Conservation (phyloP, 306 rosid genomes). For the Pachyrhizus erosus region DNA sequence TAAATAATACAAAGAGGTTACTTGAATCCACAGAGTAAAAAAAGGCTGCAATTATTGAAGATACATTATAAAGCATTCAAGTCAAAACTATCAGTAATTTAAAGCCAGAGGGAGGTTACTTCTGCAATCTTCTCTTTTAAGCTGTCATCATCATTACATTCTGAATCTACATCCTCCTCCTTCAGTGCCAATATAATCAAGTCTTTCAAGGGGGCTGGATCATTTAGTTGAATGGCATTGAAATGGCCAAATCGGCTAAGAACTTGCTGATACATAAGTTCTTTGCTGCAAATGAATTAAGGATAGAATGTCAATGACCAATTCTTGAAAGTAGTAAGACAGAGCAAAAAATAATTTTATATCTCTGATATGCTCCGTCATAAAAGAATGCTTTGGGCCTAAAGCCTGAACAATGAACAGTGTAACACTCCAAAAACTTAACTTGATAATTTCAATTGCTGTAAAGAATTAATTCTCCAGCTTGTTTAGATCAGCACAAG, state of each 20-base stretch:
- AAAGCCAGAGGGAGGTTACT: conserved; percentile 57
- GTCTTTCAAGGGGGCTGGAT: conserved; percentile 78
- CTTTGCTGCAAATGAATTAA: conserved; percentile 71
- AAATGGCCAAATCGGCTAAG: conserved; percentile 80
- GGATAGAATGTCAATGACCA: conserved; percentile 27
- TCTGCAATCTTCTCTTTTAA: conserved; percentile 81
- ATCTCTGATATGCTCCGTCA: conserved; percentile 10
- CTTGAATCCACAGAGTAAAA: background rate
- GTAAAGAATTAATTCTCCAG: background rate
- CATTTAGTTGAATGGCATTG: conserved; percentile 86
- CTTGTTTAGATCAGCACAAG: background rate
- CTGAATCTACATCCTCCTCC: conserved; percentile 74
- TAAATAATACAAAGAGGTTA: background rate
- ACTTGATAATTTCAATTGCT: background rate
- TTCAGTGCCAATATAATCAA: conserved; percentile 81
- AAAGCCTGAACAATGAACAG: background rate
- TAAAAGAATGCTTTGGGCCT: conserved; percentile 1
- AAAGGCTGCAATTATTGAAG: conserved; percentile 12
- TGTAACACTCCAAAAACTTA: background rate
- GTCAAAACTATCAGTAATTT: background rate
- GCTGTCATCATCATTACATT: conserved; percentile 59
- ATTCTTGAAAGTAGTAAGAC: background rate
- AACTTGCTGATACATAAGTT: conserved; percentile 98
- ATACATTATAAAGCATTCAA: conserved; percentile 24
- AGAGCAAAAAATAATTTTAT: background rate